Evolutionary conservation across 2,329 filamentous ascomycete species (phyloP).

Genomic region (Ceratocystis ficicola): DNA sequence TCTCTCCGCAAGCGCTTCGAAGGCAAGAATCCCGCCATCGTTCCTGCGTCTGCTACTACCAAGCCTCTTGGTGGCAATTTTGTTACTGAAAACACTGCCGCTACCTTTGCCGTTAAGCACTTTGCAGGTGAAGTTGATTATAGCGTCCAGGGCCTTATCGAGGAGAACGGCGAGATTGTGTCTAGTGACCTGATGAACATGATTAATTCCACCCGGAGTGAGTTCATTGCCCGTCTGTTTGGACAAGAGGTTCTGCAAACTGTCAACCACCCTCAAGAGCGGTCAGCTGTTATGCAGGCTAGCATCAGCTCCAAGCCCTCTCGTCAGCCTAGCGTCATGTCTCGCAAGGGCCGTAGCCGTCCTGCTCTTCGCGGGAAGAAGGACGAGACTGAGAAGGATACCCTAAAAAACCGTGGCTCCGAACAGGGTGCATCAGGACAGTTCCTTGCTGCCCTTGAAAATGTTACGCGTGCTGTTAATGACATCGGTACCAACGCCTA

Average conservation of each 20-base stretch:
- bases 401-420: slow-evolving; percentile 35
- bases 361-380: slow-evolving; percentile 33
- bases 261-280: slow-evolving; percentile 84
- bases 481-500: slow-evolving; percentile 80
- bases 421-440: slow-evolving; percentile 87
- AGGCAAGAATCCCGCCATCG: slow-evolving; percentile 82
- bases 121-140: slow-evolving; percentile 97
- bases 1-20: slow-evolving; percentile 87
- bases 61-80: slow-evolving; percentile 83
- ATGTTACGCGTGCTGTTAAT: slow-evolving; percentile 76
- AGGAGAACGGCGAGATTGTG: slow-evolving; percentile 93
- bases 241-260: slow-evolving; percentile 93
- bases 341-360: slow-evolving; percentile 44
- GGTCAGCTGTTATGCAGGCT: slow-evolving; percentile 83
- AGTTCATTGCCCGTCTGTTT: slow-evolving; percentile 81
- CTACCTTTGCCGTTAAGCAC: slow-evolving; percentile 82
- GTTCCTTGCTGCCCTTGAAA: slow-evolving; percentile 78
- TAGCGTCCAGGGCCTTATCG: slow-evolving; percentile 69
- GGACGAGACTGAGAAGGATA: slow-evolving; percentile 35
- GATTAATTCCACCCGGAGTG: slow-evolving; percentile 74
- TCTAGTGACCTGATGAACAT: slow-evolving; percentile 93
- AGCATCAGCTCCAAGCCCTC: slow-evolving; percentile 92
- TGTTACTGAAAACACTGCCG: slow-evolving; percentile 64
- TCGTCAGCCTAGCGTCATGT: slow-evolving; percentile 84
- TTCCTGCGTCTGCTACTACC: slow-evolving; percentile 60